Percentiles rank a stretch among this genome's conserved stretches.
phyloP scores from a whole-genome alignment of 352 stramenopile species.

The Pythium aquatile region DNA sequence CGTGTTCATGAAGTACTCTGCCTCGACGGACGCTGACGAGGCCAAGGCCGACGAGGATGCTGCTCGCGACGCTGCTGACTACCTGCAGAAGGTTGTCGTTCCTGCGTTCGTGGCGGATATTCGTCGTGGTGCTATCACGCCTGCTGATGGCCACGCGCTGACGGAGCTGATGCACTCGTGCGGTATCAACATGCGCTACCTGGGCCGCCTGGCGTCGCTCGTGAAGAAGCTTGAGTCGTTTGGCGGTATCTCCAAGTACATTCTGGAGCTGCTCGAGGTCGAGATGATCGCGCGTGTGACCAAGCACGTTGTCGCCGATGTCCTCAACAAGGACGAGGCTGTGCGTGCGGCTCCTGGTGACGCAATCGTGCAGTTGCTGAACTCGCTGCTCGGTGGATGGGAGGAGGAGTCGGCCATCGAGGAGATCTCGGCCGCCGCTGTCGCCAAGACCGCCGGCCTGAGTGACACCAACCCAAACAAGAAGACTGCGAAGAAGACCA shows the following conservation, averaged over 20 bases:
- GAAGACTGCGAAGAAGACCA: constrained; percentile 43
- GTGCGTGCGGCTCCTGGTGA: constrained; percentile 67
- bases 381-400: constrained; percentile 70
- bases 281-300: constrained; percentile 94
- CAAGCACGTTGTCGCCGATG: constrained; percentile 84
- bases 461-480: constrained; percentile 38
- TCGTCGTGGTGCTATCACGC: constrained; percentile 75
- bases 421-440: constrained; percentile 15
- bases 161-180: constrained; percentile 94
- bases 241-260: constrained; percentile 88
- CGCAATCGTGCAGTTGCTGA: constrained; percentile 83
- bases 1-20: constrained; percentile 88
- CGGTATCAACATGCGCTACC: constrained; percentile 97
- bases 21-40: constrained; percentile 68
- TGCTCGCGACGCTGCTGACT: constrained; percentile 74
- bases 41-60: constrained; percentile 63
- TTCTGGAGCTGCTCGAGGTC: constrained; percentile 93
- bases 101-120: constrained; percentile 84
- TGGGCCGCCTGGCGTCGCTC: constrained; percentile 90
- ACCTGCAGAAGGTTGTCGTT: constrained; percentile 85
- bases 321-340: constrained; percentile 61
- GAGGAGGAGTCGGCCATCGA: constrained; percentile 19
- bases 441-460: constrained; percentile 21
- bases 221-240: constrained; percentile 87
- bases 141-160: constrained; percentile 89